Base-by-base conservation (phyloP, 2,329 filamentous ascomycete genomes). In the Fusarium chuoi region DNA sequence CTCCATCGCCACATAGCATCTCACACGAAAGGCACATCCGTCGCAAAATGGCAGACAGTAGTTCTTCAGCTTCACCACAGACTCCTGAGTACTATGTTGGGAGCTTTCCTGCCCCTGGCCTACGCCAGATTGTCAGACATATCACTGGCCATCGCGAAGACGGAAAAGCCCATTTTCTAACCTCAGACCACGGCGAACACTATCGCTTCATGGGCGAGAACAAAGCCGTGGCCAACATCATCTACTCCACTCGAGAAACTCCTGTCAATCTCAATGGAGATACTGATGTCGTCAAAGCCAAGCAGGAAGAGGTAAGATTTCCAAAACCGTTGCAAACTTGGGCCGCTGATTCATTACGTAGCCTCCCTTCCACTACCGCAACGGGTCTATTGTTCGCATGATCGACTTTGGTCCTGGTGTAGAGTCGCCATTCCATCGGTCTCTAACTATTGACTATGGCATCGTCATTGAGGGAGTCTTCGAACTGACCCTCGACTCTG, bases 311-410 rank as follows among this genome's bases (percentile, higher is more conserved):
- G n/a, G 33, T 38, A 12, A 6, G n/a, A 5, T 20, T 26, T 17
- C 12, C 6, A 2, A 24, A 1, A 4, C 8, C 3, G 2, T 20
- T 15, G 15, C 5, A 14, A 35, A 5, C 12, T 20, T 35, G 0
- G 3, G 11, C 15, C 30, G 24, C 48, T 51, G 8, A 35, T 14
- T 8, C 5, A 18, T 24, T 3, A 6, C n/a, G 14, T 26, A 52
- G 49, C 49, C 49, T 26, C 49, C 49, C 6, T 52, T 52, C 18
- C 49, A 36, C 18, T 52, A 38, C 13, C n/a, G 14, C 5, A 38
- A 26, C 13, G 49, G 49, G n/a, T 52, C 49, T 15, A 38, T 52
- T 1, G 33, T 38, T 5, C 33, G 33, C 5, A 52, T 52, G 49
- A 52, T 52, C 7, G 49, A 52, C 18, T 52, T 52, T 38, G 49